Conservation (phyloP, 108 stramenopile species). For the Pseudonitzschia delicatissima region DNA sequence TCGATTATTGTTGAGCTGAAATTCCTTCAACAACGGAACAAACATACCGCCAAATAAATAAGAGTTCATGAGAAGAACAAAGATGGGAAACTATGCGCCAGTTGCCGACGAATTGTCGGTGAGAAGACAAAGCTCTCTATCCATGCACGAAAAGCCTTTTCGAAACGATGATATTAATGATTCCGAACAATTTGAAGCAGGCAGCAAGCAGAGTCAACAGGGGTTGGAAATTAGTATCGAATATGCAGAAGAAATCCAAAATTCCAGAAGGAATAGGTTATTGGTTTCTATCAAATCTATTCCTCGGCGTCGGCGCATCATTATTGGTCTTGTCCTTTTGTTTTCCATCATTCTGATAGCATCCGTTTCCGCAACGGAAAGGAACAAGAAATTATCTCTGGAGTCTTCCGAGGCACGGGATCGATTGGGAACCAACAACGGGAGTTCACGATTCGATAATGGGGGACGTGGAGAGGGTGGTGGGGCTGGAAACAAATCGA, state of each 20-base stretch:
- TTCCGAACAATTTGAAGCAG: not conserved
- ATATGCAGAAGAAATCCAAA: not conserved
- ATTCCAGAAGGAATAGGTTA: not conserved
- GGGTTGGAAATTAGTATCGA: not conserved
- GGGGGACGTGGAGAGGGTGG: conserved; percentile 1
- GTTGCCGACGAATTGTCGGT: not conserved
- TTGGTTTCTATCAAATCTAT: not conserved
- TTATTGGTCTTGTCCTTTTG: not conserved
- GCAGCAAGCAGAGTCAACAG: not conserved
- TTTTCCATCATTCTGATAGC: not conserved
- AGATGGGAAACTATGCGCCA: not conserved
- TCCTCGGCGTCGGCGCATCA: not conserved
- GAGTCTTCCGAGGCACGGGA: not conserved
- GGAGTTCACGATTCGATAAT: not conserved
- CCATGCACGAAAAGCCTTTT: not conserved
- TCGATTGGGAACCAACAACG: not conserved
- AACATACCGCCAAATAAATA: too few species aligned
- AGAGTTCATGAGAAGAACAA: too few species aligned
- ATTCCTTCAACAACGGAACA: too few species aligned
- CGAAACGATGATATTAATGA: not conserved
- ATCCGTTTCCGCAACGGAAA: not conserved
- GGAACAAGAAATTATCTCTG: not conserved
- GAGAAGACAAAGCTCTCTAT: not conserved
- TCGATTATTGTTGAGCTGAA: too few species aligned
- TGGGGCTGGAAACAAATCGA: not conserved